Percentiles rank a stretch among this genome's conserved stretches.
These are phyloP conservation scores for Fusarium sp. DNA, from an alignment of 2,329 filamentous ascomycete species.

Conservation along the genomic window DNA sequence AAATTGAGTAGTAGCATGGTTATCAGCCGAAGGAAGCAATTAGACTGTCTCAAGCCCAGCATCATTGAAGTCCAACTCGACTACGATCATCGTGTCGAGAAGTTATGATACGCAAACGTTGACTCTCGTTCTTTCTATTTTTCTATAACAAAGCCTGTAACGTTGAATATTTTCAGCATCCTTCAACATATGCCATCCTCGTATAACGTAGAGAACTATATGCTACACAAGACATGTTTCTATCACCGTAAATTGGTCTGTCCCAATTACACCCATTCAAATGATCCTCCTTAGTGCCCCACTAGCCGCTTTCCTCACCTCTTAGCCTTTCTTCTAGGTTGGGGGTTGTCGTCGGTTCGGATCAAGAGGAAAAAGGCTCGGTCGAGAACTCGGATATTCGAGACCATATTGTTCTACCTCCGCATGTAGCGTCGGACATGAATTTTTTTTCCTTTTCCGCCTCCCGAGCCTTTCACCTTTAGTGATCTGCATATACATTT, in stretches of 20 bases:
- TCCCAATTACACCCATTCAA: background rate
- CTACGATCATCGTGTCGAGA: background rate
- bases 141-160: background rate
- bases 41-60: background rate
- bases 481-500: conserved; percentile 6
- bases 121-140: background rate
- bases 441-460: conserved; percentile 1
- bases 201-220: background rate
- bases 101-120: background rate
- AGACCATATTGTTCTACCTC: conserved; percentile 12
- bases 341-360: conserved; percentile 29
- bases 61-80: background rate
- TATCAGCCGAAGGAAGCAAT: conserved; percentile 1
- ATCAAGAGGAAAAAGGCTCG: conserved; percentile 6
- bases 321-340: conserved; percentile 3
- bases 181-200: background rate
- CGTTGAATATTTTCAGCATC: background rate
- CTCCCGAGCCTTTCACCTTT: background rate
- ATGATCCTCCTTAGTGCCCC: conserved; percentile 13
- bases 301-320: background rate
- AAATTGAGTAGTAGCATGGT: conserved; percentile 1
- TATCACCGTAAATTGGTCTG: background rate
- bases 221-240: background rate
- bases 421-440: conserved; percentile 15
- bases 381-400: conserved; percentile 36